These are phyloP conservation scores for Cercospora zeina DNA, from an alignment of 2,329 filamentous ascomycete species.

Conservation along the genomic window DNA sequence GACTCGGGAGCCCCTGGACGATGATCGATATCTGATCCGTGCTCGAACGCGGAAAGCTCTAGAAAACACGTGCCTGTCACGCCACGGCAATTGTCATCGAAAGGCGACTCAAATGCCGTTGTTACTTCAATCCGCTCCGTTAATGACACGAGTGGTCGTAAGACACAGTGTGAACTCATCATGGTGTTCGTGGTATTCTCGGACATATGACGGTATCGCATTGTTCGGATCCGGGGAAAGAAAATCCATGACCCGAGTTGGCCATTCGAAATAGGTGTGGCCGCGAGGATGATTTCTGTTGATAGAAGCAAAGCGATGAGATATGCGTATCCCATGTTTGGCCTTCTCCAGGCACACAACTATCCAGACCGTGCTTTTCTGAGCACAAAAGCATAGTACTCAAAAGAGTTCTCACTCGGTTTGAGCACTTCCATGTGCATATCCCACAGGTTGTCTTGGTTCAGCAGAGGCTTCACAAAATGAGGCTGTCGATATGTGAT, in stretches of 20 bases:
- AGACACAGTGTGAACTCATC: not conserved
- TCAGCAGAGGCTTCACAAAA: slow-evolving; percentile 54
- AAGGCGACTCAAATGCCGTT: too few relatives aligned
- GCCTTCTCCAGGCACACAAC: not conserved
- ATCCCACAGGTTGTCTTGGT: slow-evolving; percentile 48
- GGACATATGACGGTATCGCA: not conserved
- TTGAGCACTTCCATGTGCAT: slow-evolving; percentile 48
- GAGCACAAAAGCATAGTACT: slow-evolving; percentile 53
- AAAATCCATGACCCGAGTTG: not conserved
- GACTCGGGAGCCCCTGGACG: not conserved
- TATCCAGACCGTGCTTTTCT: slow-evolving; percentile 34
- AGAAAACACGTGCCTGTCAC: not conserved
- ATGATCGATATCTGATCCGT: not conserved
- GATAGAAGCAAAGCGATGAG: not conserved
- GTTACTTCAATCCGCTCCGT: too few relatives aligned
- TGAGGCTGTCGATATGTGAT: slow-evolving; percentile 57
- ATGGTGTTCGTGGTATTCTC: not conserved
- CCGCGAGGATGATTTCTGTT: too few relatives aligned
- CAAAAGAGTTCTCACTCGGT: slow-evolving; percentile 46
- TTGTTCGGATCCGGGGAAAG: not conserved
- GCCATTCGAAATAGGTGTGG: not conserved
- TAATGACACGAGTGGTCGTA: too few relatives aligned
- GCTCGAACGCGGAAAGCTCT: slow-evolving; percentile 1
- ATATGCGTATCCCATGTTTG: not conserved
- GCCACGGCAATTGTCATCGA: not conserved